A percentile compares a stretch with the other conserved stretches of the same genome.
These are phyloP conservation scores for Ulota crispa DNA, from an alignment of 225 moss, liverwort and hornwort species.

Conservation along the genomic window DNA sequence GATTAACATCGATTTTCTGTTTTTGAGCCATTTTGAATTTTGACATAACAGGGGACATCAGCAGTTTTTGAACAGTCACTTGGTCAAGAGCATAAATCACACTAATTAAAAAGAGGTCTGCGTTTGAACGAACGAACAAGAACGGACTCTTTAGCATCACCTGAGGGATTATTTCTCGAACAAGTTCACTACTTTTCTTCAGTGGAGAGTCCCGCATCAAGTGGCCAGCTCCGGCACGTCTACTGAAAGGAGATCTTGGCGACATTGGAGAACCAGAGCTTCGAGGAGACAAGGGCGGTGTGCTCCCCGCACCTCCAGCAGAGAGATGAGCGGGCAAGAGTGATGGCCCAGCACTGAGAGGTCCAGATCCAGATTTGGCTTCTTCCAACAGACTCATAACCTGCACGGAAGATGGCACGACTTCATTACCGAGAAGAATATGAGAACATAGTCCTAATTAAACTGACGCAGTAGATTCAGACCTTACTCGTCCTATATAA, in stretches of 20 bases:
- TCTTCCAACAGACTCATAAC: constrained; percentile 90
- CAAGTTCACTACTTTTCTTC: constrained; percentile 84
- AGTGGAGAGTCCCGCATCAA: constrained; percentile 77
- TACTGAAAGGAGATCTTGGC: constrained; percentile 95
- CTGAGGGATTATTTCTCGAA: constrained; percentile 95
- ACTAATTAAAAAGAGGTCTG: not conserved
- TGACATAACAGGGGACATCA: not conserved
- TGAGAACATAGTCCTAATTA: not conserved
- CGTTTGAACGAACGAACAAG: not conserved
- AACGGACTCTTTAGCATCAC: constrained; percentile 29
- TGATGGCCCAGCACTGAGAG: constrained; percentile 45
- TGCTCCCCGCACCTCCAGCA: constrained; percentile 67
- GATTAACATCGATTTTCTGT: not conserved
- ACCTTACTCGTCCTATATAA: not conserved
- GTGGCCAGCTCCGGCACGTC: constrained; percentile 74
- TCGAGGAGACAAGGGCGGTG: constrained; percentile 94
- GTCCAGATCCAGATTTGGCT: constrained; percentile 73
- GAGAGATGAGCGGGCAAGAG: constrained; percentile 68
- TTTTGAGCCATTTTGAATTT: not conserved
- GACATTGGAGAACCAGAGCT: constrained; percentile 85
- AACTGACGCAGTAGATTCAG: not conserved
- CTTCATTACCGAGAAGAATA: not conserved
- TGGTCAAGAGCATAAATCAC: not conserved
- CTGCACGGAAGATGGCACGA: constrained; percentile 39
- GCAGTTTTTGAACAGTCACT: not conserved